Evolutionary conservation across 176 grass and related monocot genomes (phyloP).

Genomic region (Carex myosuroides): DNA sequence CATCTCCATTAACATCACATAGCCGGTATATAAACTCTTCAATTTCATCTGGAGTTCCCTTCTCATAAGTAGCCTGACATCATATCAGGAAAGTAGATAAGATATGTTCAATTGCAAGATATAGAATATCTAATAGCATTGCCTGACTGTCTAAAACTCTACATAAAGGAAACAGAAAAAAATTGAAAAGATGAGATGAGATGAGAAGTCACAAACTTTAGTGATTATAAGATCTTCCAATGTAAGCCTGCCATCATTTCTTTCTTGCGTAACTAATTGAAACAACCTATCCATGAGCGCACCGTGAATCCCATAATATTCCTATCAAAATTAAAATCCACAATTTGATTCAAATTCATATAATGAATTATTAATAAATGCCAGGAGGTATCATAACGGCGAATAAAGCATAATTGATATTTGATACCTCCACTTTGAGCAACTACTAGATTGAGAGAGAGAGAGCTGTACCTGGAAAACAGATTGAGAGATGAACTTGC

Average conservation of each 20-base stretch:
- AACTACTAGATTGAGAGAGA: background rate
- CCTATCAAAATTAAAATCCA: constrained; percentile 26
- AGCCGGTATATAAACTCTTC: constrained; percentile 69
- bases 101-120: background rate
- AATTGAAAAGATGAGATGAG: background rate
- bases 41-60: constrained; percentile 66
- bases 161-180: background rate
- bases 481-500: constrained; percentile 47
- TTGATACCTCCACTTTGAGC: background rate
- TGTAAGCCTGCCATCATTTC: constrained; percentile 48
- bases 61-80: constrained; percentile 62
- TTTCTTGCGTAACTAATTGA: constrained; percentile 48
- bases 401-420: background rate
- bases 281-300: constrained; percentile 54
- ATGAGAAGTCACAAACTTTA: constrained; percentile 44
- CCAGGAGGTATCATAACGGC: background rate
- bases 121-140: background rate
- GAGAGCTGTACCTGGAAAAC: constrained; percentile 54
- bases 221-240: constrained; percentile 62
- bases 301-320: constrained; percentile 57
- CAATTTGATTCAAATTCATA: background rate
- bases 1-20: constrained; percentile 72
- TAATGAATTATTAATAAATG: background rate
- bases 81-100: background rate
- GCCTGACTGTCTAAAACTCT: background rate